These are phyloP conservation scores for Sphaceloma murrayae DNA, from an alignment of 2,329 filamentous ascomycete genomes.

Conservation along the genomic window DNA sequence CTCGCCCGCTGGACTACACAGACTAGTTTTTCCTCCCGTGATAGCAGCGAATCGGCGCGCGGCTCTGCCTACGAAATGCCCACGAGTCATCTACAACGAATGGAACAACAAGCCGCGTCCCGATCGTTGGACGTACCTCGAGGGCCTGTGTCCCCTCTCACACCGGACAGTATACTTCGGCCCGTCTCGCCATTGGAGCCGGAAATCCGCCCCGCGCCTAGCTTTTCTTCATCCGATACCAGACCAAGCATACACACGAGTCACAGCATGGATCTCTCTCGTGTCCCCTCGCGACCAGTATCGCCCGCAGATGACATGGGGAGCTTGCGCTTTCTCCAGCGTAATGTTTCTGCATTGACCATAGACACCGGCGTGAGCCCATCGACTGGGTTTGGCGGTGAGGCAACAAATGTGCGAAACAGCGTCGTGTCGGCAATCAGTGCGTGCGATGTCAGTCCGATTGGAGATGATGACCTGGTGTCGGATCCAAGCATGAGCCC, in stretches of 20 bases:
- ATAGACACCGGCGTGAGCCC: constrained; percentile 7
- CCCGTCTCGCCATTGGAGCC: constrained; percentile 2
- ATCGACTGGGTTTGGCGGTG: neutral
- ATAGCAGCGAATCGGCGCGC: constrained; percentile 5
- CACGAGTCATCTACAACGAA: neutral
- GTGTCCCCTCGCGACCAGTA: constrained; percentile 7
- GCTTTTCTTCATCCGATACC: neutral
- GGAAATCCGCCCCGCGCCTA: neutral
- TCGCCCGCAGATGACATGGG: no score
- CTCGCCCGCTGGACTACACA: constrained; percentile 9
- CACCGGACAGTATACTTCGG: constrained; percentile 2
- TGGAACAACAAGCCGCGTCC: constrained; percentile 5
- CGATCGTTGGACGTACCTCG: neutral
- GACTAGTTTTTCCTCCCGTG: constrained; percentile 5
- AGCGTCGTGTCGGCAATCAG: constrained; percentile 4
- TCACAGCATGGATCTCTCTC: neutral
- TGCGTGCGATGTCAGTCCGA: constrained; percentile 14
- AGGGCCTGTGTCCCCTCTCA: constrained; percentile 2
- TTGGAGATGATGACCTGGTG: constrained; percentile 6
- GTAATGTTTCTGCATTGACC: constrained; percentile 16
- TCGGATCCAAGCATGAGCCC: constrained; percentile 1
- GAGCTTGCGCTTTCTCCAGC: no score
- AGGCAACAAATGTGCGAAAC: neutral
- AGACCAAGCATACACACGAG: neutral
- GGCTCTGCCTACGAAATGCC: constrained; percentile 13